Evolutionary conservation across 164 flowering plant genomes (phyloP), one percentile per base, ranked within the genome.

Genomic region (Stephania japonica): DNA sequence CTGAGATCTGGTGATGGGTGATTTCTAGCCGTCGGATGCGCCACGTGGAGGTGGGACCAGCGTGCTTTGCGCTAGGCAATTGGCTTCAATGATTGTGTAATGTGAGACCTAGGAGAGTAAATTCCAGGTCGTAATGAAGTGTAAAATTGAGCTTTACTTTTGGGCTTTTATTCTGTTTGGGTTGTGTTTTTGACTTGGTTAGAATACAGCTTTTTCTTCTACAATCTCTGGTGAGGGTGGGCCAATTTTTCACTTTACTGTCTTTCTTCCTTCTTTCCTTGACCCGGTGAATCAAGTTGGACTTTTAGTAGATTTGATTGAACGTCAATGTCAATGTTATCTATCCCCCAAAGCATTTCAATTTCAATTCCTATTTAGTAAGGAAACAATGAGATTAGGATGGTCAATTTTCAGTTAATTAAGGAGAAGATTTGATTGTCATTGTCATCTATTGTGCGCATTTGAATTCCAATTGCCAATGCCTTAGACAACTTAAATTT

Each of bases 241-340:
- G 63, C 3, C 49, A 23, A 4, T 12, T 19, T 42, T 42, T 14
- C 25, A 21, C 25, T 63, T 63, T 63, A 7, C 7, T 63, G 13
- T 23, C 24, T 24, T 63, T 63, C 25, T 63, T 63, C 27, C 41
- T 32, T 32, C 68, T 65, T 14, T 65, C 38, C n/a, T 65, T 26
- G 68, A 65, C 42, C 38, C 1, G 68, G 41, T 14, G 38, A 63
- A 63, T 47, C 53, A 47, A 47, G 64, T 19, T 21, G 9, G 64
- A 59, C 64, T 59, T 65, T 16, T 10, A 8, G 18, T 32, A 26
- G 68, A 65, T 27, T 27, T 27, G 68, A 65, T 65, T 32, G 42
- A 65, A 65, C 42, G 41, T 65, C 68, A 65, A 26, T 32, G 24
- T 65, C 68, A 65, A 26, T 32, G 24, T 65, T 42, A 65, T 32